Evolutionary conservation across 1,284 basidiomycete species (phyloP), one percentile per base, ranked within the genome.

Genomic region (Ustilago crameri): DNA sequence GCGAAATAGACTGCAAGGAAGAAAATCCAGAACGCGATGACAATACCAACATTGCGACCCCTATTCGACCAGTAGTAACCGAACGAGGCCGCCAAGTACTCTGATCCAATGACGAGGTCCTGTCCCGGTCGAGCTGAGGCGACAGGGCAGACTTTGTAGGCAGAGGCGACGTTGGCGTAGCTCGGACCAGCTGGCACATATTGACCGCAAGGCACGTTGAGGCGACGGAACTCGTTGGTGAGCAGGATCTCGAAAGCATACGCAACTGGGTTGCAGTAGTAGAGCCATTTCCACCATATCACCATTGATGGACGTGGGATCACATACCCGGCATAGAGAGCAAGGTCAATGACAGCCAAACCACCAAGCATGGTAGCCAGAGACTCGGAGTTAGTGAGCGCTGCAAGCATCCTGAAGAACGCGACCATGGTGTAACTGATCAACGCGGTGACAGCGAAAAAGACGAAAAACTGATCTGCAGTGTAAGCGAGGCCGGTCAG

Each of bases 211-310:
- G 60, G 51, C 8, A 78, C 60, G 34, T 60, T 46, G 57, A 74
- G 59, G 3, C 38, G 52, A 17, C 76, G 62, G 62, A 76, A 80
- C 44, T 81, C 79, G 67, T 81, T 81, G 17, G 74, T 53, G 18
- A 81, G 54, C 32, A 81, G 46, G n/a, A 73, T 60, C 53, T 79
- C 77, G 53, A 78, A 81, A 15, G 52, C 72, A 46, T 73, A 81
- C 1, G 72, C 55, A 30, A 81, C 53, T 1, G 79, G 79, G 46
- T 81, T 81, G 67, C 66, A 71, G 66, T 81, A 81, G 2, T 58
- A 65, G 10, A 81, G 74, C 79, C 79, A 81, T 18, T 66, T 64
- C 74, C 73, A 78, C 79, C 79, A 81, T 9, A 73, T 48, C 5
- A 76, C 74, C 79, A 81, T 79, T 1, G 75, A 72, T 2, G 71